Evolutionary conservation across 805 yeast species (phyloP).

Genomic region (Sporopachydermia lactativora): DNA sequence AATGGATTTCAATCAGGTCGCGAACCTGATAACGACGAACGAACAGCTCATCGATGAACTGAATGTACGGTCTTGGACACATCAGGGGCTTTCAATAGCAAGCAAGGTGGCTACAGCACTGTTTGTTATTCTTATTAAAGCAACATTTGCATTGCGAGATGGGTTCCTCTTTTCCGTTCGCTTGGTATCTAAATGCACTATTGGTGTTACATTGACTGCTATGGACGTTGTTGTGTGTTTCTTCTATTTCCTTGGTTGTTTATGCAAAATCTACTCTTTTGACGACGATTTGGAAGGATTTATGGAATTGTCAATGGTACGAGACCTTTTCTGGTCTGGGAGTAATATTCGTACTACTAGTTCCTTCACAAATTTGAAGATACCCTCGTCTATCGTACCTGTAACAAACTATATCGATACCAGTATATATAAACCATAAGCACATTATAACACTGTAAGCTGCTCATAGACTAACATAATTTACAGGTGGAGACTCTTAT

Average conservation of each 20-base stretch:
- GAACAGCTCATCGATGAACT: not conserved
- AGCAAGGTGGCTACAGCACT: not conserved
- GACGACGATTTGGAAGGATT: not conserved
- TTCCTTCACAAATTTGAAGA: not conserved
- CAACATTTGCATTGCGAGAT: not conserved
- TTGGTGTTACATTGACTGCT: not conserved
- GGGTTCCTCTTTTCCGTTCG: not conserved
- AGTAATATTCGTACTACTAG: not conserved
- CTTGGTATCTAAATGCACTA: not conserved
- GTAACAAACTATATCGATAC: constrained; percentile 10
- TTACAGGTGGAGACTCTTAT: too few species aligned
- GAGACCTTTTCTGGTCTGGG: not conserved
- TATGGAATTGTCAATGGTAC: not conserved
- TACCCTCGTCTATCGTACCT: constrained; percentile 5
- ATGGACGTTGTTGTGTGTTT: not conserved
- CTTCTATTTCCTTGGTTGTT: not conserved
- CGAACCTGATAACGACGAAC: not conserved
- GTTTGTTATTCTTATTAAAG: not conserved
- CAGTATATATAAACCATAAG: constrained; percentile 7
- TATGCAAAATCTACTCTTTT: not conserved
- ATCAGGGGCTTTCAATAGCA: not conserved
- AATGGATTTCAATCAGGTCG: not conserved
- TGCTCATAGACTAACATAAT: too few species aligned
- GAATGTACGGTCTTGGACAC: not conserved
- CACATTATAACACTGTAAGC: constrained; percentile 21